These are phyloP conservation scores for Rubus parviflorus DNA, from an alignment of 306 rosid species.

Conservation along the genomic window DNA sequence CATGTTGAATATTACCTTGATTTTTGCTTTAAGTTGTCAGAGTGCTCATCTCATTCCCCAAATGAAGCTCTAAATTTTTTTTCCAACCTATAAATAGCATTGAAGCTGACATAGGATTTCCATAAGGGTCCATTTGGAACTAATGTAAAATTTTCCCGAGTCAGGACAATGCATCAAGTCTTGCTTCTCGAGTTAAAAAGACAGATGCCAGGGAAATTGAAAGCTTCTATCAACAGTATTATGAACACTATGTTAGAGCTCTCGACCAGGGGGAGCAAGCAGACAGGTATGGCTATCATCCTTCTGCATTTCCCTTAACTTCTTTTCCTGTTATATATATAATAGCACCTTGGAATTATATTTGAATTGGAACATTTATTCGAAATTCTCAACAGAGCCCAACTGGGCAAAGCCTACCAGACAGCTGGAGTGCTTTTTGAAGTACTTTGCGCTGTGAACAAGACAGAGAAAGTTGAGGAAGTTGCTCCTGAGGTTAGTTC, in stretches of 20 bases:
- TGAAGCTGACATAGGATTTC: neutral
- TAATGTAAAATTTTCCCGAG: conserved; percentile 14
- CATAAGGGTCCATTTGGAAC: neutral
- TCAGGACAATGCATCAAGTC: conserved; percentile 83
- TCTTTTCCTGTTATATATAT: neutral
- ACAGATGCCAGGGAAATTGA: conserved; percentile 95
- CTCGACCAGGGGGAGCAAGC: conserved; percentile 92
- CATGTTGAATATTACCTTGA: neutral
- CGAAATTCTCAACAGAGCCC: conserved; percentile 61
- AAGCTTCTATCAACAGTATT: conserved; percentile 90
- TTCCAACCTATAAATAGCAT: neutral
- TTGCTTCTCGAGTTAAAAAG: conserved; percentile 67
- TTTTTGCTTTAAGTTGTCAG: neutral
- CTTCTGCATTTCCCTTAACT: neutral
- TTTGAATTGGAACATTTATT: neutral
- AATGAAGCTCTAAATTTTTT: neutral
- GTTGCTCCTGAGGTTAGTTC: conserved; percentile 94
- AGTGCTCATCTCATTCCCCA: neutral
- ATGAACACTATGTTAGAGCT: conserved; percentile 80
- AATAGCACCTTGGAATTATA: neutral
- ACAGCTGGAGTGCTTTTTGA: conserved; percentile 94
- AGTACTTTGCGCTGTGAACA: conserved; percentile 95
- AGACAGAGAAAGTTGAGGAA: conserved; percentile 95
- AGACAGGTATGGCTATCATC: conserved; percentile 54
- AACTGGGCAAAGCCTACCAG: conserved; percentile 91